phyloP scores from a whole-genome alignment of 208 protist genomes.

The Trichomonas gallinae region DNA sequence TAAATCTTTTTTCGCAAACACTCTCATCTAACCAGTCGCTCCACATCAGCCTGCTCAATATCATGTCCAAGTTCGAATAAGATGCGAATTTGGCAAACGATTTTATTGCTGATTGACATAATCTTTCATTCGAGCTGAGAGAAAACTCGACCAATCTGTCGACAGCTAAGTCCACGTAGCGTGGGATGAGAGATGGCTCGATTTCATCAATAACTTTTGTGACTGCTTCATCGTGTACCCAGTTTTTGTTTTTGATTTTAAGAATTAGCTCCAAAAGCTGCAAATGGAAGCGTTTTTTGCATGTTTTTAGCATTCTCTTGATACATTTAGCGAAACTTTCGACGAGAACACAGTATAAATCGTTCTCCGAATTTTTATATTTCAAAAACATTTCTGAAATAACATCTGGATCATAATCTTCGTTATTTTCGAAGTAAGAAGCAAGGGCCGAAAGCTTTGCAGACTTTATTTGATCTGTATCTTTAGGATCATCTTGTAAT shows the following conservation, averaged over 20 bases:
- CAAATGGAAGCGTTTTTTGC: not conserved
- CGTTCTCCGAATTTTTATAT: not conserved
- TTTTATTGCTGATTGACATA: not conserved
- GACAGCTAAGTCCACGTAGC: not conserved
- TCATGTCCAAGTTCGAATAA: not conserved
- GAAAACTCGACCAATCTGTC: not conserved
- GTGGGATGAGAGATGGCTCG: not conserved
- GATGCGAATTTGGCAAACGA: not conserved
- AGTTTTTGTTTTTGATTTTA: not conserved
- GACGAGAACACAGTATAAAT: slow-evolving; percentile 1
- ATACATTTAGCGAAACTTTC: not conserved
- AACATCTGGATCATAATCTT: not conserved
- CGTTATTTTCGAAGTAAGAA: not conserved
- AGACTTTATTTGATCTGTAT: not conserved
- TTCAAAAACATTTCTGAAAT: not conserved
- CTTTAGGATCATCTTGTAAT: not conserved
- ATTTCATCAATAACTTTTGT: not conserved
- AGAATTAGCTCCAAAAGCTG: not conserved
- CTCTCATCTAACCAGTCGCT: not conserved
- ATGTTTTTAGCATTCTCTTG: not conserved
- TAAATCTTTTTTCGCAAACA: not conserved
- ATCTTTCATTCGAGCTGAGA: not conserved
- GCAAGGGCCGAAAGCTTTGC: not conserved
- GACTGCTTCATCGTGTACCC: slow-evolving; percentile 11
- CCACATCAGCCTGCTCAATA: not conserved